A percentile compares a stretch with the other conserved stretches of the same genome.
These are phyloP conservation scores for Dioscorea cayenensis DNA, from an alignment of 116 monocot species.

Conservation along the genomic window DNA sequence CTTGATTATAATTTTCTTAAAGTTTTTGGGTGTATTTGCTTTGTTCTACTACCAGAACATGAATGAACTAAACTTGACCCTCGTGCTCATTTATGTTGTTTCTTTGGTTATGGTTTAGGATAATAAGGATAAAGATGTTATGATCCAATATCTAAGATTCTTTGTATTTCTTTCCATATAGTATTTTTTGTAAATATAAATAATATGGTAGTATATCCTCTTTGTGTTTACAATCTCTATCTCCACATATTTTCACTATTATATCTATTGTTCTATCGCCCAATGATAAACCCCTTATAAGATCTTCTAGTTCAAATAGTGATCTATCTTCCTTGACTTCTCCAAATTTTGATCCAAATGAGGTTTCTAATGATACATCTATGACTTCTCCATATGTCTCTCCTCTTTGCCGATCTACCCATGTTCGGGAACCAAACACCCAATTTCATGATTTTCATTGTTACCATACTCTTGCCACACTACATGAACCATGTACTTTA, in stretches of 20 bases:
- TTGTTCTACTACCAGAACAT: not conserved
- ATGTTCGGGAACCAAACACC: no score
- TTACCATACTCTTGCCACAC: no score
- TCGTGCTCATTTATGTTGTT: not conserved
- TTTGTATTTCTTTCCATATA: not conserved
- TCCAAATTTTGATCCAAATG: no score
- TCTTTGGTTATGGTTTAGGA: not conserved
- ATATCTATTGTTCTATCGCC: not conserved
- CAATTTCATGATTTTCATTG: no score
- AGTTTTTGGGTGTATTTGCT: conserved; percentile 2
- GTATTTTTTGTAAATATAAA: not conserved
- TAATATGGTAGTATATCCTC: no score
- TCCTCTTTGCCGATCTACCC: no score
- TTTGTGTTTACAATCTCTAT: not conserved
- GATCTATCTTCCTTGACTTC: no score
- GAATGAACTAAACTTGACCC: not conserved
- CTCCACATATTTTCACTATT: not conserved
- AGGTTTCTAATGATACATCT: no score
- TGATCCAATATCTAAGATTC: not conserved
- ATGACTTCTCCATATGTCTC: no score
- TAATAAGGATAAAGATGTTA: not conserved
- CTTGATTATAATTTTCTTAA: not conserved
- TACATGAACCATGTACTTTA: no score
- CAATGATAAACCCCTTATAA: not conserved
- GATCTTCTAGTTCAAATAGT: not conserved